Percentiles rank a stretch among this genome's conserved stretches.
Conservation (phyloP, 768 basidiomycete species). For the Tricholoma furcatifolium region DNA sequence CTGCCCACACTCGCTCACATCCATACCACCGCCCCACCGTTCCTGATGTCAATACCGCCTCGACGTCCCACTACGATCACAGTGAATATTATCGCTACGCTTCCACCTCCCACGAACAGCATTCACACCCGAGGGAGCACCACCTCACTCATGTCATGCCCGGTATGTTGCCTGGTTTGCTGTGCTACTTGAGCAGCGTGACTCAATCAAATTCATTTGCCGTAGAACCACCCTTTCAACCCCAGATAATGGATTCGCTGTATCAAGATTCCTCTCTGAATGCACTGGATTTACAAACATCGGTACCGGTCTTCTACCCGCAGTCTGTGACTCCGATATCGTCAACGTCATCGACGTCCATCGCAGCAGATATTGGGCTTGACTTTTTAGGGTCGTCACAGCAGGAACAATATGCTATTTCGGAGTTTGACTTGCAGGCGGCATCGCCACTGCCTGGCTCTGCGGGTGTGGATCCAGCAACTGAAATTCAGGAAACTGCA, state of each 20-base stretch:
- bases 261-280: constrained; percentile 32
- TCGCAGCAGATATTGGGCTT: constrained; percentile 26
- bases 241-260: constrained; percentile 31
- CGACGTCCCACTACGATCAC: constrained; percentile 22
- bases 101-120: constrained; percentile 20
- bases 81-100: constrained; percentile 23
- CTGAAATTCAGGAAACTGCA: constrained; percentile 38
- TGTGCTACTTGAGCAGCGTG: constrained; percentile 14
- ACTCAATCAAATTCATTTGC: constrained; percentile 12
- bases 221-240: constrained; percentile 38
- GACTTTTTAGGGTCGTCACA: constrained; percentile 30
- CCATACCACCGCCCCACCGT: constrained; percentile 32
- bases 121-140: constrained; percentile 22
- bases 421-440: constrained; percentile 30
- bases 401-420: constrained; percentile 31
- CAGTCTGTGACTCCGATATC: constrained; percentile 23
- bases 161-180: constrained; percentile 33
- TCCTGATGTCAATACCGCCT: constrained; percentile 16
- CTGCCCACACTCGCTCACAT: constrained; percentile 25
- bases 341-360: constrained; percentile 23
- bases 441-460: constrained; percentile 18
- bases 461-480: constrained; percentile 18
- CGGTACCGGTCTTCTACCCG: constrained; percentile 29
- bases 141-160: constrained; percentile 40
- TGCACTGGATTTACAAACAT: constrained; percentile 27